These are phyloP conservation scores for Elsinoe necatrix DNA, from an alignment of 2,329 filamentous ascomycete genomes.

Conservation along the genomic window DNA sequence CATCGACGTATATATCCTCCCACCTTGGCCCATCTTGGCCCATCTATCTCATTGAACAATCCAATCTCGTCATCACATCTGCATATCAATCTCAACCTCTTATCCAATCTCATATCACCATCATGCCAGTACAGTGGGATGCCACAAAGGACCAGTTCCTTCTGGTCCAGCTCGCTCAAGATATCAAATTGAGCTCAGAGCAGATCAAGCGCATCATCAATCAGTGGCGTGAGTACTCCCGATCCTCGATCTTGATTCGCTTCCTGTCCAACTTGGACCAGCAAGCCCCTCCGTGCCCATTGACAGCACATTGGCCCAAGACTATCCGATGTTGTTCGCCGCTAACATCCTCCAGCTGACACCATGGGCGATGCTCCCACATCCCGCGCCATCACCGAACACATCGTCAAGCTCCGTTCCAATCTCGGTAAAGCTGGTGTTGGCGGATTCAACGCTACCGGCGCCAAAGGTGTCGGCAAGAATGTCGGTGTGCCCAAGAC, in stretches of 20 bases:
- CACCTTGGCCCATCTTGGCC: not conserved
- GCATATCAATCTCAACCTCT: not conserved
- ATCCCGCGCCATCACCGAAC: slow-evolving; percentile 17
- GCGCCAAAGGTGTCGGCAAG: not conserved
- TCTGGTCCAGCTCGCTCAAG: slow-evolving; percentile 11
- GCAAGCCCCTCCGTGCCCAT: no score
- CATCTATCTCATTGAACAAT: not conserved
- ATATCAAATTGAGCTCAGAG: slow-evolving; percentile 12
- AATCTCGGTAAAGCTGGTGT: not conserved
- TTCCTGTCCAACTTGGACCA: no score
- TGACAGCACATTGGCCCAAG: no score
- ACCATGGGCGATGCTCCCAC: slow-evolving; percentile 16
- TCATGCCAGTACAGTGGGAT: slow-evolving; percentile 19
- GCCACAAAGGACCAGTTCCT: slow-evolving; percentile 17
- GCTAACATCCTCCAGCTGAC: slow-evolving; percentile 2
- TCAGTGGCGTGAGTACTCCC: slow-evolving; percentile 17
- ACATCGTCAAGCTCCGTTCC: slow-evolving; percentile 17
- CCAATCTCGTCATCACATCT: no score
- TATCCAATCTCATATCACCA: not conserved
- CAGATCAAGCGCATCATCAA: slow-evolving; percentile 12
- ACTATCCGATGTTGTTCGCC: not conserved
- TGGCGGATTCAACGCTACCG: not conserved
- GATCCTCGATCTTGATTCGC: no score
- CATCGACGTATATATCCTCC: not conserved
- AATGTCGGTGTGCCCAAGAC: not conserved